Percentiles rank a stretch among this genome's conserved stretches.
phyloP scores from a whole-genome alignment of 1,284 basidiomycete species.

The Exobasidium rhododendri region DNA sequence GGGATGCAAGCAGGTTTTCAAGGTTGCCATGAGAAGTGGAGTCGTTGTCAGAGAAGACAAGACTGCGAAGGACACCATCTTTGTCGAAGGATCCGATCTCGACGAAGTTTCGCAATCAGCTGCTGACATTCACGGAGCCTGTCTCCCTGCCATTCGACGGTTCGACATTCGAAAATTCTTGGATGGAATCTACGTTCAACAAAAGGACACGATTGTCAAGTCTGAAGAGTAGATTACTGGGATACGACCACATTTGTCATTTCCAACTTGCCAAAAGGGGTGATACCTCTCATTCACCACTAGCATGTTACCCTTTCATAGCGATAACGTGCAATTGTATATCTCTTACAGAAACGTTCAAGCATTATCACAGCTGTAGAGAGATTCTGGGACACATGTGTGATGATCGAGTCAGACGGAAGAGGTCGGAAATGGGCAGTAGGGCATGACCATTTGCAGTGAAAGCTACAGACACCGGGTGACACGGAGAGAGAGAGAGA shows the following conservation, averaged over 20 bases:
- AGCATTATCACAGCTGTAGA: neutral
- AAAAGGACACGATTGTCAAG: slow-evolving; percentile 63
- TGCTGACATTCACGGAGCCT: slow-evolving; percentile 52
- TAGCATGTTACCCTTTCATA: neutral
- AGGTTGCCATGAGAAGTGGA: slow-evolving; percentile 87
- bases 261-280: no score
- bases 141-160: slow-evolving; percentile 45
- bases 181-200: slow-evolving; percentile 79
- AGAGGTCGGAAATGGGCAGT: no score
- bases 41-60: slow-evolving; percentile 85
- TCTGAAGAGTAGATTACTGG: slow-evolving; percentile 62
- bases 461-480: no score
- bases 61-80: slow-evolving; percentile 76
- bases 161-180: slow-evolving; percentile 61
- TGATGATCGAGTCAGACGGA: no score
- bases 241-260: no score
- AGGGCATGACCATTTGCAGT: no score
- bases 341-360: neutral
- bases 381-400: no score
- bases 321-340: neutral
- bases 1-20: slow-evolving; percentile 85
- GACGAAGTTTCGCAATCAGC: slow-evolving; percentile 54
- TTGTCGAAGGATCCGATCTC: slow-evolving; percentile 61
- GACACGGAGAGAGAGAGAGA: no score
- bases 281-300: no score